Evolutionary conservation across 805 yeast species (phyloP).

Genomic region (Zygosaccharomyces pseudorouxii): DNA sequence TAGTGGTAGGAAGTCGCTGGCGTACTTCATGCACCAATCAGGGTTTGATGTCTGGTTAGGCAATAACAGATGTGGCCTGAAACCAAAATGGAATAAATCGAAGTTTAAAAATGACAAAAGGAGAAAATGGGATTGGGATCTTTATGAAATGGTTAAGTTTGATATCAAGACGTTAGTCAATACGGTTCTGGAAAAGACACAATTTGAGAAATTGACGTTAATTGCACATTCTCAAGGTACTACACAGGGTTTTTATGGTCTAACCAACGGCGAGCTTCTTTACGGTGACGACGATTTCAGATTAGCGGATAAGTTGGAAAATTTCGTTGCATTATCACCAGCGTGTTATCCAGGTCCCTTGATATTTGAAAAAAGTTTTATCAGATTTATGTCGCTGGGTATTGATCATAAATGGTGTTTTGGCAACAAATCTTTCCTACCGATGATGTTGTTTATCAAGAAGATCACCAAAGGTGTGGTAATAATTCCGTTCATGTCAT

Average conservation of each 20-base stretch:
- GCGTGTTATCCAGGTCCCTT: slow-evolving; percentile 85
- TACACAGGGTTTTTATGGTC: slow-evolving; percentile 70
- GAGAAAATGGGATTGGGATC: slow-evolving; percentile 89
- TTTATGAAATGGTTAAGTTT: slow-evolving; percentile 70
- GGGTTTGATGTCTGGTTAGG: slow-evolving; percentile 92
- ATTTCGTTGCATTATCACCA: slow-evolving; percentile 79
- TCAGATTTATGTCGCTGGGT: slow-evolving; percentile 54
- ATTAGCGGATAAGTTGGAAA: slow-evolving; percentile 52
- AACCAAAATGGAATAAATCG: slow-evolving; percentile 53
- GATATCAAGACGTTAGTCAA: slow-evolving; percentile 75
- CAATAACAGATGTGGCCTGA: slow-evolving; percentile 82
- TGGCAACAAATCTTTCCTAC: slow-evolving; percentile 76
- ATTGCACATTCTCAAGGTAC: slow-evolving; percentile 94
- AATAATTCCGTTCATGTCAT: slow-evolving; percentile 62
- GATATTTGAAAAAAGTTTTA: slow-evolving; percentile 56
- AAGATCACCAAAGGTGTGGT: slow-evolving; percentile 43
- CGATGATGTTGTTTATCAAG: slow-evolving; percentile 63
- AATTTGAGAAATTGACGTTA: slow-evolving; percentile 47
- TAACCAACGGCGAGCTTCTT: slow-evolving; percentile 43
- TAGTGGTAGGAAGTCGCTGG: slow-evolving; percentile 75
- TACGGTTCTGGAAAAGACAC: slow-evolving; percentile 44
- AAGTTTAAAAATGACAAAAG: slow-evolving; percentile 34
- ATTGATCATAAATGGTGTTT: slow-evolving; percentile 50
- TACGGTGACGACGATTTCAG: slow-evolving; percentile 33
- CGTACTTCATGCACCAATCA: slow-evolving; percentile 46